Evolutionary conservation across 2,329 filamentous ascomycete species (phyloP).

Genomic region (Helotiales sp.): DNA sequence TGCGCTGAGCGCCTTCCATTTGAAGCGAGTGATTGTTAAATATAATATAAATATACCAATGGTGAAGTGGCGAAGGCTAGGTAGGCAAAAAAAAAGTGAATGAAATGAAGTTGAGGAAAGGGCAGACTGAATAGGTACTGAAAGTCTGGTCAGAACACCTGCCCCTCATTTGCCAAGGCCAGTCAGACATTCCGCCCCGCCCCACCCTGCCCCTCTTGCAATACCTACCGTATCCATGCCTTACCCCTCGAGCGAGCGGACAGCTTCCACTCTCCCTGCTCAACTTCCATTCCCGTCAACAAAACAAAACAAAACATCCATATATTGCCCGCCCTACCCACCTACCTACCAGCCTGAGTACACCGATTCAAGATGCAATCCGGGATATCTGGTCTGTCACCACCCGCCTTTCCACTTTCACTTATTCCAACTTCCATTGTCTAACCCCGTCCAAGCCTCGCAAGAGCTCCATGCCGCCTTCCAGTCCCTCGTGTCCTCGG

Average conservation of each 20-base stretch:
- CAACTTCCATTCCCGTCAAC: too few species aligned
- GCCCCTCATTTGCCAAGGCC: too few species aligned
- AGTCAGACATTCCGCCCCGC: too few species aligned
- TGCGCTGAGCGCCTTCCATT: constrained; percentile 40
- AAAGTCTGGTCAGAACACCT: too few species aligned
- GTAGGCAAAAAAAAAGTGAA: not conserved
- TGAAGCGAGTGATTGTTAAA: constrained; percentile 13
- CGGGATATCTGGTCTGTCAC: constrained; percentile 69
- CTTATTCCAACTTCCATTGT: not conserved
- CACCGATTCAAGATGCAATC: constrained; percentile 66
- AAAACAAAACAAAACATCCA: not conserved
- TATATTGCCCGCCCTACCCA: not conserved
- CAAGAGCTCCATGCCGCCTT: constrained; percentile 78
- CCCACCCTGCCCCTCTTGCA: constrained; percentile 12
- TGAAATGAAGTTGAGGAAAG: not conserved
- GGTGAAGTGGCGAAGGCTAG: too few species aligned
- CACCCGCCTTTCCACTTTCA: not conserved
- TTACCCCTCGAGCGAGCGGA: too few species aligned
- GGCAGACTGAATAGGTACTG: too few species aligned
- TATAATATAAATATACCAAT: constrained; percentile 1
- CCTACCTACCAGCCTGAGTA: not conserved
- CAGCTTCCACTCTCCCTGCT: too few species aligned
- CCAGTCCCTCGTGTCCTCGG: constrained; percentile 67
- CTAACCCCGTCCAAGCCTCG: constrained; percentile 59
- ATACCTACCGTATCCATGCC: not conserved